Percentiles rank a stretch among this genome's conserved stretches.
phyloP scores from a whole-genome alignment of 192 early-diverging fungal species.

The Podila minutissima region DNA sequence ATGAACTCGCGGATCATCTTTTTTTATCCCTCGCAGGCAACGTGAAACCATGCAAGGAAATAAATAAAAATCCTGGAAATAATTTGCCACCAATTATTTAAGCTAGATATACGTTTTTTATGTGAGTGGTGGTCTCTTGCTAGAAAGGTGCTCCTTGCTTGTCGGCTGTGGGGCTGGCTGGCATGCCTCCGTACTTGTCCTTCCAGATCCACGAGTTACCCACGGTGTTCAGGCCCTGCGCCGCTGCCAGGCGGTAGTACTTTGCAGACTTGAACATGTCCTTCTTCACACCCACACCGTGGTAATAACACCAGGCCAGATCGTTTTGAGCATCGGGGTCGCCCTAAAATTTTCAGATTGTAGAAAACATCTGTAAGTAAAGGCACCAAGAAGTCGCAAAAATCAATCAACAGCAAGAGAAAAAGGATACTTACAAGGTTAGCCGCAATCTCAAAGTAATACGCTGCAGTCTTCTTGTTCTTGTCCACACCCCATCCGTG shows the following conservation, averaged over 20 bases:
- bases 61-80: no score
- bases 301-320: constrained; percentile 76
- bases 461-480: constrained; percentile 74
- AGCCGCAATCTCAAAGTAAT: constrained; percentile 85
- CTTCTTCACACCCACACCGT: constrained; percentile 81
- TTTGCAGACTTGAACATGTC: constrained; percentile 77
- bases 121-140: no score
- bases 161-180: neutral
- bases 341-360: constrained; percentile 48
- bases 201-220: constrained; percentile 90
- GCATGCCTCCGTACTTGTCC: constrained; percentile 72
- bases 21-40: no score
- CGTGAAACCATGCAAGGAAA: no score
- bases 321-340: constrained; percentile 84
- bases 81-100: no score
- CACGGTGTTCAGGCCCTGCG: constrained; percentile 71
- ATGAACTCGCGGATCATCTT: no score
- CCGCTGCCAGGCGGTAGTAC: constrained; percentile 77
- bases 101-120: no score
- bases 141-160: neutral
- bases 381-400: neutral
- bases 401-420: neutral
- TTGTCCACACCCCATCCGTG: constrained; percentile 85
- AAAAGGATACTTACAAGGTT: constrained; percentile 54
- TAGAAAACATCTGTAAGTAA: neutral